These are phyloP conservation scores for Lupinus albus DNA, from an alignment of 306 rosid genomes.

Conservation along the genomic window DNA sequence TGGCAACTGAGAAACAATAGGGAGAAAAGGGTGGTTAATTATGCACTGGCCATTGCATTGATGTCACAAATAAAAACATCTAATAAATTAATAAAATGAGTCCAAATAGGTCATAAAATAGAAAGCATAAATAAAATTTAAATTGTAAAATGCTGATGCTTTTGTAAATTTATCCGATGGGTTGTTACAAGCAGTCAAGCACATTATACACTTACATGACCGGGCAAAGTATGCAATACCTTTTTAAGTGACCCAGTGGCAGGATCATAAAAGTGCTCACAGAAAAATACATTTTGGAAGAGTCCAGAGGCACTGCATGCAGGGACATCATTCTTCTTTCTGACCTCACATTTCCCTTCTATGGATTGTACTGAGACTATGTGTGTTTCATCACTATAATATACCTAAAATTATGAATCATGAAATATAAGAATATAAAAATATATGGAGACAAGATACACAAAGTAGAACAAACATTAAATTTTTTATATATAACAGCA, in stretches of 20 bases:
- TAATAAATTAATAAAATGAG: not conserved
- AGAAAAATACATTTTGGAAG: constrained; percentile 50
- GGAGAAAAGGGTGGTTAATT: constrained; percentile 27
- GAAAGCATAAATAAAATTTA: not conserved
- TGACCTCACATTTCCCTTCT: constrained; percentile 57
- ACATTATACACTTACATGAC: constrained; percentile 16
- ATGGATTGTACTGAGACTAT: constrained; percentile 47
- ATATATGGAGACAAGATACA: not conserved
- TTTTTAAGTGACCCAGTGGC: constrained; percentile 51
- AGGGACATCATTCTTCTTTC: constrained; percentile 50
- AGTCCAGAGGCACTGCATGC: constrained; percentile 43
- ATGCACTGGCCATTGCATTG: constrained; percentile 19
- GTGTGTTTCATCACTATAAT: constrained; percentile 51
- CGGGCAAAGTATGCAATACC: constrained; percentile 42
- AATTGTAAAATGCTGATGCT: not conserved
- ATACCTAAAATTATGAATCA: constrained; percentile 47
- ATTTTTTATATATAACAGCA: not conserved
- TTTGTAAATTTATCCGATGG: no score
- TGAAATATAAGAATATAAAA: constrained; percentile 32
- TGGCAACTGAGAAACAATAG: constrained; percentile 61
- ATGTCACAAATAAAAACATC: constrained; percentile 1
- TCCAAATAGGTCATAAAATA: not conserved
- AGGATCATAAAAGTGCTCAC: constrained; percentile 58
- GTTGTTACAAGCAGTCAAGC: no score
- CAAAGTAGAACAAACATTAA: constrained; percentile 19